phyloP scores from a whole-genome alignment of 108 stramenopile species.

The Nitzschia sp. region DNA sequence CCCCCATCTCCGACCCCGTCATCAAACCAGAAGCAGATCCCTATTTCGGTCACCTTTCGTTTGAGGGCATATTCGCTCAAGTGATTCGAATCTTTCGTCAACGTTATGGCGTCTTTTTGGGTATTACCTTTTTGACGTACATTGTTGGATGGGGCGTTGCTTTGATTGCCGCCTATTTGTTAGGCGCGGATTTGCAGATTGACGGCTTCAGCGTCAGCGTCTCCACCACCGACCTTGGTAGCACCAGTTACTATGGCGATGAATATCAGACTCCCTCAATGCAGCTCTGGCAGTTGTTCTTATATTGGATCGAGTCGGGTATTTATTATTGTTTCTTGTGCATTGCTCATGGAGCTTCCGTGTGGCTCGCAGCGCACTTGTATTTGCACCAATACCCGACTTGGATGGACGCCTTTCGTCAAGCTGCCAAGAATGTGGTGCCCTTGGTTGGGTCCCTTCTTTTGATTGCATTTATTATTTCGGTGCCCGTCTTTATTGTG shows the following conservation, averaged over 20 bases:
- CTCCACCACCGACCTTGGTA: background rate
- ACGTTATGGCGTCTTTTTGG: background rate
- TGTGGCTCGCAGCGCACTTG: slow-evolving; percentile 14
- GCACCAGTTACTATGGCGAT: background rate
- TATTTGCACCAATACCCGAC: slow-evolving; percentile 11
- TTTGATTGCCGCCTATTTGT: background rate
- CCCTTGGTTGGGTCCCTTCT: background rate
- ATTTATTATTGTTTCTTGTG: slow-evolving; percentile 18
- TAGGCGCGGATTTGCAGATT: slow-evolving; percentile 6
- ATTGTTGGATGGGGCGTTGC: slow-evolving; percentile 4
- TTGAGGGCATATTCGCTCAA: slow-evolving; percentile 1
- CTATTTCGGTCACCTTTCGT: background rate
- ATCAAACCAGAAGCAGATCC: background rate
- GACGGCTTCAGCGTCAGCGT: slow-evolving; percentile 11
- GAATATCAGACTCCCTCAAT: background rate
- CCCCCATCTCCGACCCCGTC: background rate
- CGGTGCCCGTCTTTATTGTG: background rate
- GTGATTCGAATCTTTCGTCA: slow-evolving; percentile 6
- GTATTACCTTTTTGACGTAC: slow-evolving; percentile 4
- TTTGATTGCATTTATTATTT: background rate
- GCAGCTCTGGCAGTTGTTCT: background rate
- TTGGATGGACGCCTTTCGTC: background rate
- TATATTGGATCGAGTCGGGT: background rate
- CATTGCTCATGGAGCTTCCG: slow-evolving; percentile 9
- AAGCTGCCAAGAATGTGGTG: background rate